Conservation (phyloP, 2,329 filamentous ascomycete genomes). For the Aspergillus bombycis region DNA sequence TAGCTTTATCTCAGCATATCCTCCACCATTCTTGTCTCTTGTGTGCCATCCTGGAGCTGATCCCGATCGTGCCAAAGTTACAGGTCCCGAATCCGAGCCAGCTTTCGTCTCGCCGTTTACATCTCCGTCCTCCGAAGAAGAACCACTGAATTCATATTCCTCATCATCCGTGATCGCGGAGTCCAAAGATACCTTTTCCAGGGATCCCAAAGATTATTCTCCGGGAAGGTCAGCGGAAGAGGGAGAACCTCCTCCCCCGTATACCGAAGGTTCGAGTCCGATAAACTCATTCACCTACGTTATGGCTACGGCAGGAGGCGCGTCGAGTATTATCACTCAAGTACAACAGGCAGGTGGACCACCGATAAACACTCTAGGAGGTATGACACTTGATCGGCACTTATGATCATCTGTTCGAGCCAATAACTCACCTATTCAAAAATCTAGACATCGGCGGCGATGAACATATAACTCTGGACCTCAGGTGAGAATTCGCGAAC, state of each 20-base stretch:
- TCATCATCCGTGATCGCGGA: constrained; percentile 64
- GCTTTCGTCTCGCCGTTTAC: constrained; percentile 54
- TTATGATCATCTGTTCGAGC: not conserved
- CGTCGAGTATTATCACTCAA: constrained; percentile 98
- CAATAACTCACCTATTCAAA: constrained; percentile 12
- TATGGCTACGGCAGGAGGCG: constrained; percentile 96
- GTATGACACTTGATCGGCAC: constrained; percentile 51
- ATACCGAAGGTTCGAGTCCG: constrained; percentile 90
- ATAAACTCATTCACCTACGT: constrained; percentile 91
- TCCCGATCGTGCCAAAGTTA: constrained; percentile 42
- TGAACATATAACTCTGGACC: constrained; percentile 92
- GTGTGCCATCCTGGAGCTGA: constrained; percentile 55
- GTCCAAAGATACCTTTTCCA: constrained; percentile 82
- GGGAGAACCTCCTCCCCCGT: constrained; percentile 90
- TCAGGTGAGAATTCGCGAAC: constrained; percentile 68
- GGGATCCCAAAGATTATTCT: constrained; percentile 75
- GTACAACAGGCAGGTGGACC: constrained; percentile 88
- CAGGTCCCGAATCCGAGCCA: constrained; percentile 53
- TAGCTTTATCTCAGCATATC: constrained; percentile 56
- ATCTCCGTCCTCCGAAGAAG: constrained; percentile 55
- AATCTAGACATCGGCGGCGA: constrained; percentile 75
- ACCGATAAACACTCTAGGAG: constrained; percentile 85
- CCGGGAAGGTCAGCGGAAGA: constrained; percentile 75
- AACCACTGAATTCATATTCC: constrained; percentile 48
- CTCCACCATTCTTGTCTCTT: constrained; percentile 67